Conservation (phyloP, 805 yeast species). For the Brettanomyces custersianus region DNA sequence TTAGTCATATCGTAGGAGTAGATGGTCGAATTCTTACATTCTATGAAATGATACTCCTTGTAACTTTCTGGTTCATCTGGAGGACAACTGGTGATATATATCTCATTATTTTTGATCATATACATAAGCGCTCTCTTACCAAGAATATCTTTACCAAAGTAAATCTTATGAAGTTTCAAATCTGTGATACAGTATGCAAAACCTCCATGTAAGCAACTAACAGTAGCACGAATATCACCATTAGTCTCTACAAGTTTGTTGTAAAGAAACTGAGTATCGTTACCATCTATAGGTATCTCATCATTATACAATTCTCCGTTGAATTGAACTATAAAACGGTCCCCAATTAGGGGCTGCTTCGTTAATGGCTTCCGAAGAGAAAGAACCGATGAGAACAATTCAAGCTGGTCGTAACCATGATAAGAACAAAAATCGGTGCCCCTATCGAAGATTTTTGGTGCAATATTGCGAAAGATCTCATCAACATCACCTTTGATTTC, state of each 20-base stretch:
- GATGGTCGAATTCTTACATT: conserved; percentile 47
- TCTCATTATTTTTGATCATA: conserved; percentile 18
- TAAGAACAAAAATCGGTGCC: conserved; percentile 53
- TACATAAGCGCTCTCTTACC: conserved; percentile 77
- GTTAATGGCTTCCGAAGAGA: conserved; percentile 76
- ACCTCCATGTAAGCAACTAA: conserved; percentile 62
- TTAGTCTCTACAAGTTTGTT: conserved; percentile 21
- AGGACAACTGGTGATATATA: conserved; percentile 41
- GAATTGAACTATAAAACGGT: conserved; percentile 51
- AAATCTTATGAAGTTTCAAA: conserved; percentile 28
- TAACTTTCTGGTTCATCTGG: conserved; percentile 22
- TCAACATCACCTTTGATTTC: conserved; percentile 11
- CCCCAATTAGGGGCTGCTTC: conserved; percentile 50
- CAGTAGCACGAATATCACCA: conserved; percentile 30
- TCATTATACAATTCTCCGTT: conserved; percentile 84
- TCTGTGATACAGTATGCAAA: conserved; percentile 62
- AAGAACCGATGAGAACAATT: conserved; percentile 62
- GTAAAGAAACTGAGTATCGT: conserved; percentile 55
- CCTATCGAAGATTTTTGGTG: conserved; percentile 41
- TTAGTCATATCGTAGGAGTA: conserved; percentile 29
- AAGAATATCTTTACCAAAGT: conserved; percentile 76
- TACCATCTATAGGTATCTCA: conserved; percentile 34
- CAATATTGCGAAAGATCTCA: conserved; percentile 25
- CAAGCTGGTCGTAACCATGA: conserved; percentile 18
- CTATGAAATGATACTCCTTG: conserved; percentile 27